A percentile compares a stretch with the other conserved stretches of the same genome.
Evolutionary conservation across 306 rosid genomes (phyloP).

Genomic region (Trifolium dubium): DNA sequence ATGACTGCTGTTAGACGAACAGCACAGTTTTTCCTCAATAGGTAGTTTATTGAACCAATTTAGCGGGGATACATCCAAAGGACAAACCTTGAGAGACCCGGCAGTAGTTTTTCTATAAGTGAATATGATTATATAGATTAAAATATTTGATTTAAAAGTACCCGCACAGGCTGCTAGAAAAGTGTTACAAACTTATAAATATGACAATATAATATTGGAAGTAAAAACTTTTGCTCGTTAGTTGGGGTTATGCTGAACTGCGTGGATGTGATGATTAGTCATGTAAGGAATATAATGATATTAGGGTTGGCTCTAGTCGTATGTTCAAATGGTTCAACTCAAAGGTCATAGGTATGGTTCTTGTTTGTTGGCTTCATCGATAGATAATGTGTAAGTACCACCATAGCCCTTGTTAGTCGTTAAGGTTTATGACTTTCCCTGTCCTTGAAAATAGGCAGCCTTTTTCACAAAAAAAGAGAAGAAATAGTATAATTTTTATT

Average conservation of each 20-base stretch:
- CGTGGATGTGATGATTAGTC: slow-evolving; percentile 27
- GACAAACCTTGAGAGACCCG: slow-evolving; percentile 24
- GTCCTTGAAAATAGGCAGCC: slow-evolving; percentile 15
- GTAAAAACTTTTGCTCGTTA: slow-evolving; percentile 19
- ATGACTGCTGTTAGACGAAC: slow-evolving; percentile 98
- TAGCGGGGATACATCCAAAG: slow-evolving; percentile 36
- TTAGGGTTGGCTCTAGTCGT: slow-evolving; percentile 32
- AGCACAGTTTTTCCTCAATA: slow-evolving; percentile 91
- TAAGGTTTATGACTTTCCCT: slow-evolving; percentile 19
- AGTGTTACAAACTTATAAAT: slow-evolving; percentile 29
- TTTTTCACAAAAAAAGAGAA: slow-evolving; percentile 10
- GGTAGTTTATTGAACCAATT: slow-evolving; percentile 55
- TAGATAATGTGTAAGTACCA: neutral
- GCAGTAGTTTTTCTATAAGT: slow-evolving; percentile 22
- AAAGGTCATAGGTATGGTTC: slow-evolving; percentile 12
- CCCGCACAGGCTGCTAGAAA: slow-evolving; percentile 17
- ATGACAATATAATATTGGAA: slow-evolving; percentile 24
- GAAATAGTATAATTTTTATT: slow-evolving; percentile 25
- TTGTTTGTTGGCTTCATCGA: slow-evolving; percentile 12
- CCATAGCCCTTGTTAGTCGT: neutral
- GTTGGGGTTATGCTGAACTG: slow-evolving; percentile 25
- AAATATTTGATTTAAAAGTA: slow-evolving; percentile 26
- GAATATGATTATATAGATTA: slow-evolving; percentile 21
- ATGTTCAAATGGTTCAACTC: slow-evolving; percentile 29
- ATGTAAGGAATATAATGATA: slow-evolving; percentile 20